Conservation (phyloP, 176 grass and related monocot species). For the Olyra latifolia region DNA sequence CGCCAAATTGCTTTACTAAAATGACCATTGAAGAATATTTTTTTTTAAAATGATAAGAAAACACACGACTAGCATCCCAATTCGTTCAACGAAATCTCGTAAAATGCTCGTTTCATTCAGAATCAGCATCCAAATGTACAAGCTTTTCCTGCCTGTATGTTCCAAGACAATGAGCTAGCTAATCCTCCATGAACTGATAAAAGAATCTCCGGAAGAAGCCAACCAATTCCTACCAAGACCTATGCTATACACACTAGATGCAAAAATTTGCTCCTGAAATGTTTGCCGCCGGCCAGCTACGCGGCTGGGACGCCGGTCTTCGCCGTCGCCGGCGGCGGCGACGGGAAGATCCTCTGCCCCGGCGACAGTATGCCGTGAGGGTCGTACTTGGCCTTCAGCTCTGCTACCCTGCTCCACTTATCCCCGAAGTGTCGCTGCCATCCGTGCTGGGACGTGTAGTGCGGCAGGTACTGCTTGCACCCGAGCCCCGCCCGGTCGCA, state of each 20-base stretch:
- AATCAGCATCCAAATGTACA: background rate
- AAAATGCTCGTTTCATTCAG: background rate
- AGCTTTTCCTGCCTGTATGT: background rate
- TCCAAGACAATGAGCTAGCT: background rate
- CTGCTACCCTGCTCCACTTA: constrained; percentile 36
- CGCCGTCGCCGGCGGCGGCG: too few relatives aligned
- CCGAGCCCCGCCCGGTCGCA: constrained; percentile 8
- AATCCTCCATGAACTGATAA: too few relatives aligned
- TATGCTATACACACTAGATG: background rate
- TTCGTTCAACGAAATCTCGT: background rate
- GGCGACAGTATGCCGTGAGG: constrained; percentile 36
- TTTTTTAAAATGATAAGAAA: too few relatives aligned
- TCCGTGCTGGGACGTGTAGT: constrained; percentile 22
- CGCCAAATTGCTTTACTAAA: too few relatives aligned
- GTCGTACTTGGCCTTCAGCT: constrained; percentile 57
- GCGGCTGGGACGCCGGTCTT: background rate
- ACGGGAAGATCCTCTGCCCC: constrained; percentile 37
- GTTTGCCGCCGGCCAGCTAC: background rate
- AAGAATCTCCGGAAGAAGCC: background rate
- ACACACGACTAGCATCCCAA: background rate
- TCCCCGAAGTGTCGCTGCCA: constrained; percentile 44
- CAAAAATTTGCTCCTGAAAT: background rate
- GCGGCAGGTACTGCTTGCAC: constrained; percentile 51
- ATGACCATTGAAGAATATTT: too few relatives aligned
- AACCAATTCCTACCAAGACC: background rate